phyloP scores from a whole-genome alignment of 208 protist species.

The Naegleria fowleri region DNA sequence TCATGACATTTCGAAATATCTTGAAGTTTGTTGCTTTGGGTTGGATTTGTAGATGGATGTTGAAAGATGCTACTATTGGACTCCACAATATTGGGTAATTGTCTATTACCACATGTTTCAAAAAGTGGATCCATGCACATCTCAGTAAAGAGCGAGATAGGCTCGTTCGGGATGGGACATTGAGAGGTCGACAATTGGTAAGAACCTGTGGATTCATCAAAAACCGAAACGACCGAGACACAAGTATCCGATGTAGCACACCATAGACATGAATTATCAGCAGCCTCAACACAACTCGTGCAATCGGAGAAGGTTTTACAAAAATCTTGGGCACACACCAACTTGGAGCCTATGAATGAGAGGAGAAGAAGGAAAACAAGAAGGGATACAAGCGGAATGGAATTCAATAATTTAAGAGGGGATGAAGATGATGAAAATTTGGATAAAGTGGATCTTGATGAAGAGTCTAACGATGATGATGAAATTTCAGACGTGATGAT shows the following conservation, averaged over 20 bases:
- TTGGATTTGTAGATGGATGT: background rate
- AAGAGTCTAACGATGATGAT: no score
- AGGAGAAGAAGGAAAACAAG: no score
- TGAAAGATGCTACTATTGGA: background rate
- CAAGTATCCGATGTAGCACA: background rate
- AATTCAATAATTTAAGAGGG: no score
- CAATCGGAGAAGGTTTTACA: background rate
- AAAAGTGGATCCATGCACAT: background rate
- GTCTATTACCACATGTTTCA: background rate
- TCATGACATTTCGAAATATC: background rate
- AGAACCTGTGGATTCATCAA: background rate
- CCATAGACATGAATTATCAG: background rate
- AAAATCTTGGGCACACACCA: background rate
- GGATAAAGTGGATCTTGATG: no score
- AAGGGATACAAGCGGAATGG: no score
- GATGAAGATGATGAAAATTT: no score
- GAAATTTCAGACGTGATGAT: no score
- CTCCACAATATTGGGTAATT: background rate
- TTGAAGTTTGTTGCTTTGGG: background rate
- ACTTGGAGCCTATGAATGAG: no score
- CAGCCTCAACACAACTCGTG: background rate
- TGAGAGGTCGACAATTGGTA: background rate
- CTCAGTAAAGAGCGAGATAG: background rate
- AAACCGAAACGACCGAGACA: background rate
- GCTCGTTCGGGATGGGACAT: background rate